Conservation (phyloP, 805 yeast genomes). For the Lipomyces lipofer region DNA sequence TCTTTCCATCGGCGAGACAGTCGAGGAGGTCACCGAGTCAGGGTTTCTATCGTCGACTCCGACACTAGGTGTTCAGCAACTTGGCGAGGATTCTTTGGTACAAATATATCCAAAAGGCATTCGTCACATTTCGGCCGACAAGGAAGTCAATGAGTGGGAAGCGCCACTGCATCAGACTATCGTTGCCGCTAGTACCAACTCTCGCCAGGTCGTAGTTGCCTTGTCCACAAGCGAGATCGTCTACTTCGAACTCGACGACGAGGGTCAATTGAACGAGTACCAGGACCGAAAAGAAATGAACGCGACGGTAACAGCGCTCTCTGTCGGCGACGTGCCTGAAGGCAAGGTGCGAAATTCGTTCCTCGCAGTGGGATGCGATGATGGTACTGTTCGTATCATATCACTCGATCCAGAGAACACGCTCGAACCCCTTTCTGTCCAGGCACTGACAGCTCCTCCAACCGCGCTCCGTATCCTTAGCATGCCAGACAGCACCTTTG, state of each 20-base stretch:
- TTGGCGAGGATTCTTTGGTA: slow-evolving; percentile 62
- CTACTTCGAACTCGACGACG: slow-evolving; percentile 76
- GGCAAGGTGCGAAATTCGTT: slow-evolving; percentile 54
- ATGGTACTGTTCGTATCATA: slow-evolving; percentile 66
- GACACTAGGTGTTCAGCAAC: slow-evolving; percentile 68
- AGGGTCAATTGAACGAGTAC: slow-evolving; percentile 62
- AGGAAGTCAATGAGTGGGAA: slow-evolving; percentile 63
- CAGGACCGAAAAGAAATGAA: slow-evolving; percentile 59
- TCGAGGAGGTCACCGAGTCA: slow-evolving; percentile 70
- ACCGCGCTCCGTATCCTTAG: slow-evolving; percentile 42
- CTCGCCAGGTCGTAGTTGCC: slow-evolving; percentile 67
- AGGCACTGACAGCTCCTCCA: slow-evolving; percentile 61
- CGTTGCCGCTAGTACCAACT: slow-evolving; percentile 59
- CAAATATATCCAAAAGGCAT: slow-evolving; percentile 76
- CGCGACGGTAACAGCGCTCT: slow-evolving; percentile 49
- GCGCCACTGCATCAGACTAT: slow-evolving; percentile 78
- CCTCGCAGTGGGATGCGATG: slow-evolving; percentile 71
- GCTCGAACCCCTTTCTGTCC: slow-evolving; percentile 61
- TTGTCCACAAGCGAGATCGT: slow-evolving; percentile 72
- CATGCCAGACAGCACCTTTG: slow-evolving; percentile 35
- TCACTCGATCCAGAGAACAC: slow-evolving; percentile 62
- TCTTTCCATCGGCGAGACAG: slow-evolving; percentile 74
- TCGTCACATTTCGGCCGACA: slow-evolving; percentile 50
- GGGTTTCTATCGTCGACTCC: slow-evolving; percentile 56
- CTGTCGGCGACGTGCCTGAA: slow-evolving; percentile 51